Conservation (phyloP, 306 rosid genomes). For the Hippophae tibetana region DNA sequence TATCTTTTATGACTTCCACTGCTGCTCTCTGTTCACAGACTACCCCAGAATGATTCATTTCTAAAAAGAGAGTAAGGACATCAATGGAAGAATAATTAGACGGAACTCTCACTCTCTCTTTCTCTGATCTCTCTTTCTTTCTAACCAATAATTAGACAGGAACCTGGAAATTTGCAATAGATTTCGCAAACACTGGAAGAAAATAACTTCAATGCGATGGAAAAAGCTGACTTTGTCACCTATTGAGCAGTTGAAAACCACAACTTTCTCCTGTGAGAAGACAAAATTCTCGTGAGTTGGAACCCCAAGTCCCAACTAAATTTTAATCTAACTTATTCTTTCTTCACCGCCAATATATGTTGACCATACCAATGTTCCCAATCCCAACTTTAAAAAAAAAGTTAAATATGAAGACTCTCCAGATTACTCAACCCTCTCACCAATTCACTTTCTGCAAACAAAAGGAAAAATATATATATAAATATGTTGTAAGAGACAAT, state of each 20-base stretch:
- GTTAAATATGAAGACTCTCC: neutral
- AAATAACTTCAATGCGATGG: slow-evolving; percentile 12
- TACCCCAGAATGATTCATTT: slow-evolving; percentile 40
- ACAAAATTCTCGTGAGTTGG: slow-evolving; percentile 32
- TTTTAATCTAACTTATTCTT: slow-evolving; percentile 8
- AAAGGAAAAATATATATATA: neutral
- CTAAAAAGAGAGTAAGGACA: slow-evolving; percentile 19
- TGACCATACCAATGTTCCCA: slow-evolving; percentile 1
- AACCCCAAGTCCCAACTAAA: slow-evolving; percentile 38
- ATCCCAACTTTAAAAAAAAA: slow-evolving; percentile 7
- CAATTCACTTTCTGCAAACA: slow-evolving; percentile 12
- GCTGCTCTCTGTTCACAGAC: slow-evolving; percentile 23
- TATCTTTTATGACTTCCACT: slow-evolving; percentile 47
- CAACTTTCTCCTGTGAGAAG: slow-evolving; percentile 16
- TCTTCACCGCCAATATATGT: slow-evolving; percentile 10
- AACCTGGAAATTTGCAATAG: slow-evolving; percentile 9
- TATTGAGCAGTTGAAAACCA: slow-evolving; percentile 27
- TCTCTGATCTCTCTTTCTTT: slow-evolving; percentile 6
- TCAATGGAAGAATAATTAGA: slow-evolving; percentile 18
- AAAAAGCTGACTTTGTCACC: slow-evolving; percentile 10
- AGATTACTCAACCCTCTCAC: slow-evolving; percentile 3
- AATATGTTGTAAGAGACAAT: neutral
- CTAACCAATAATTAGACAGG: slow-evolving; percentile 6
- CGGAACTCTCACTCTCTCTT: slow-evolving; percentile 13
- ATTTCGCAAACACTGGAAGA: slow-evolving; percentile 10